Conservation (phyloP, 139 green algal species). For the Chara braunii region DNA sequence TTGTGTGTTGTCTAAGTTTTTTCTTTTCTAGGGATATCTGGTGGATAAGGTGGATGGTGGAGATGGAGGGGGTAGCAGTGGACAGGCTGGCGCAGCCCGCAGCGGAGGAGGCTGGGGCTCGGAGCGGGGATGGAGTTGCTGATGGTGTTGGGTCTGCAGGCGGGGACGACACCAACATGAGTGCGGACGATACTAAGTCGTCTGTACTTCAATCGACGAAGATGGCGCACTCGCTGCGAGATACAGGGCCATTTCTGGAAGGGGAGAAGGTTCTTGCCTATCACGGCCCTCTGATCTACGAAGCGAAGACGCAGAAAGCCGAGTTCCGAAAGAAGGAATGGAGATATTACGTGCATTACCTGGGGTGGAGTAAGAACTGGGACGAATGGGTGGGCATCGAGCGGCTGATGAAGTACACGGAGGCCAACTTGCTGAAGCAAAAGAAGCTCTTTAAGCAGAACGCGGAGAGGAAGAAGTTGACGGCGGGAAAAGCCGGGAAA, state of each 20-base stretch:
- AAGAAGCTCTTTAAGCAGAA: not conserved
- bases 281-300: constrained; percentile 22
- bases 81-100: too few species aligned
- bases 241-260: constrained; percentile 7
- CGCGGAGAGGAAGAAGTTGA: not conserved
- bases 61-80: too few species aligned
- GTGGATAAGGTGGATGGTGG: too few species aligned
- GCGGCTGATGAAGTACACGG: constrained; percentile 5
- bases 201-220: too few species aligned
- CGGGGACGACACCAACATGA: too few species aligned
- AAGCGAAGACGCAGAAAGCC: constrained; percentile 16
- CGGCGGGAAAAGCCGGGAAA: not conserved
- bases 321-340: not conserved
- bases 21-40: too few species aligned
- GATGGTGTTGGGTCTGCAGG: too few species aligned
- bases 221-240: not conserved
- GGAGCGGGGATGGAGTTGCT: too few species aligned
- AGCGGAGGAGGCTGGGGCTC: too few species aligned
- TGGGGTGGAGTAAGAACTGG: constrained; percentile 12
- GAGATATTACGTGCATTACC: constrained; percentile 8
- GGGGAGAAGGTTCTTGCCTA: constrained; percentile 30
- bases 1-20: too few species aligned
- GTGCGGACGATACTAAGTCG: too few species aligned
- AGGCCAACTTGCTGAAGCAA: constrained; percentile 1
- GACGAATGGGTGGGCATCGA: constrained; percentile 9